Base-by-base conservation (phyloP, 495 filamentous ascomycete genomes). In the Penicillium cataractarum region DNA sequence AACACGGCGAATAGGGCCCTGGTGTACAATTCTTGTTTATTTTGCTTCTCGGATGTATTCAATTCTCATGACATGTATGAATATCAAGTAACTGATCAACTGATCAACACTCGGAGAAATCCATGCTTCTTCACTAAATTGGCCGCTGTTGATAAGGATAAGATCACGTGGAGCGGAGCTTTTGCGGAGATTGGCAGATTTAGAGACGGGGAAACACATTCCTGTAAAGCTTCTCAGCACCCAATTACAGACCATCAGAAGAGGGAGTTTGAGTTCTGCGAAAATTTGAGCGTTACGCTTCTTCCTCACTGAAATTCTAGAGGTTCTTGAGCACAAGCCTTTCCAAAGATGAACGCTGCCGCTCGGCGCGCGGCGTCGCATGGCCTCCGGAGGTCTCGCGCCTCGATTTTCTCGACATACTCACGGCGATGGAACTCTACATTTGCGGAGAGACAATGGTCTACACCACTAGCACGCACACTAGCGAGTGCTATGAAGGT, bases 391-490 rank as follows among this genome's bases (percentile, higher is more conserved):
- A 67, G 64, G 65, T 68, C 67, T 62, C 68, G 61, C 60, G 68
- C 64, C 26, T 37, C 60, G 54, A 53, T 57, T 33, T 52, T 67
- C 40, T 42, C 33, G 8, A 49, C 58, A 33, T 61, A 33, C 57
- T 54, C 65, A 21, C 71, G 62, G 55, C 68, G 78, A 70, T 80
- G 68, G 49, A 69, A 67, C 37, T 80, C 79, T 40, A 74, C 48
- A 50, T 42, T 73, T 48, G 71, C 73, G 57, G 68, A 76, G 55
- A 76, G 83, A 72, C 37, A 87, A 80, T 97, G 93, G 91, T 95
- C 92, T 12, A 98, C 94, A 37, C 93, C 94, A 29, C 76, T 98
- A 46, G 93, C 94, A 5, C 92, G 91, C 66, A 88, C 87, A 66
- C 81, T 98, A 29, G 88, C 87, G 42, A 87, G 90, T 69, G 92